Conservation (phyloP, 441 rosid genomes). For the Syzygium malaccense region DNA sequence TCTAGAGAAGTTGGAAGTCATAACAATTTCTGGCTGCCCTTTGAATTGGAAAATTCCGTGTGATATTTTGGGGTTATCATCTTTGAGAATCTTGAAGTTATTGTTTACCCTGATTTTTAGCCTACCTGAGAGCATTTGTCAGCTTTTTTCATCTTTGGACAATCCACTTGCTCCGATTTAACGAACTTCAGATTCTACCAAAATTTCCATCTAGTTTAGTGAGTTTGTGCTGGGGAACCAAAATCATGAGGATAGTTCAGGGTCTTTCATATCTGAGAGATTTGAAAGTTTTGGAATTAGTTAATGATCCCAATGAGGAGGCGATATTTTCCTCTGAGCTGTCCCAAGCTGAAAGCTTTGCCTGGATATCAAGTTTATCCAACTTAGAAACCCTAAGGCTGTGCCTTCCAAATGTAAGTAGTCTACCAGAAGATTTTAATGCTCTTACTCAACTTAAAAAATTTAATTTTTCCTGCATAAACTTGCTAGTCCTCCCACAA, state of each 20-base stretch:
- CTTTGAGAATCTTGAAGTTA: not conserved
- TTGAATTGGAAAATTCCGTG: not conserved
- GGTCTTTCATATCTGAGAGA: not conserved
- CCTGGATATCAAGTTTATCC: not conserved
- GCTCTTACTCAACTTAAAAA: not conserved
- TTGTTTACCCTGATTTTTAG: not conserved
- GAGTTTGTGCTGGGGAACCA: not conserved
- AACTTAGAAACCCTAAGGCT: not conserved
- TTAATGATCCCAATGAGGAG: not conserved
- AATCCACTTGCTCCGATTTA: not conserved
- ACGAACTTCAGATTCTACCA: not conserved
- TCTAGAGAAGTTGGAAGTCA: not conserved
- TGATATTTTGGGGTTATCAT: not conserved
- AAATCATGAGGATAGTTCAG: not conserved
- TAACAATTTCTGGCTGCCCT: not conserved
- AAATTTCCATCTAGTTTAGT: not conserved
- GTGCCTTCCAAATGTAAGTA: not conserved
- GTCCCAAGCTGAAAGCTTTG: not conserved
- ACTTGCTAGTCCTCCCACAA: not conserved
- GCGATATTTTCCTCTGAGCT: not conserved
- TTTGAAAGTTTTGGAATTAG: not conserved
- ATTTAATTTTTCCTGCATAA: not conserved
- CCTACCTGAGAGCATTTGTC: not conserved
- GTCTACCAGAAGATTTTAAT: not conserved
- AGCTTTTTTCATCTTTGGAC: not conserved